A percentile compares a stretch with the other conserved stretches of the same genome.
Conservation (phyloP, 1,284 basidiomycete genomes). For the Schizopora paradoxa region DNA sequence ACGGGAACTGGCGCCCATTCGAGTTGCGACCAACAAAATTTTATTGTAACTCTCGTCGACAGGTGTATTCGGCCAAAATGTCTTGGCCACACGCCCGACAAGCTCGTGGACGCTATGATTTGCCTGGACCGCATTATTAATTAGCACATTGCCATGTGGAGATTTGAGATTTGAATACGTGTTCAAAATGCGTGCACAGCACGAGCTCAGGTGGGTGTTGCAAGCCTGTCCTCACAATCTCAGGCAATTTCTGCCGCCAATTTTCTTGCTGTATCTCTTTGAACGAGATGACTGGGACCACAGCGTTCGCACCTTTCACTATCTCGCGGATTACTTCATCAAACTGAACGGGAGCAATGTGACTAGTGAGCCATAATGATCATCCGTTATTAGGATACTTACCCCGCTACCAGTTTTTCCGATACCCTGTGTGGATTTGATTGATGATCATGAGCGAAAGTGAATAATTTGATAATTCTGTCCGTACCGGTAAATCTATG, state of each 20-base stretch:
- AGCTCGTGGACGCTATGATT: too few species aligned
- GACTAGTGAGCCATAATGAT: too few species aligned
- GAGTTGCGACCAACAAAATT: neutral
- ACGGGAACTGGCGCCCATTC: neutral
- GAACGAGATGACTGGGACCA: neutral
- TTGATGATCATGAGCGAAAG: neutral
- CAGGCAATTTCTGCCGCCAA: neutral
- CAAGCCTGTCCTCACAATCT: neutral
- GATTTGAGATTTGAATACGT: neutral
- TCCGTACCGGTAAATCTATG: neutral
- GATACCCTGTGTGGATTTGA: too few species aligned
- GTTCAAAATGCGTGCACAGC: neutral
- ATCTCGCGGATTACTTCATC: neutral
- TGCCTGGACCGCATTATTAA: too few species aligned
- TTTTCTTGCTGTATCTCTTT: neutral
- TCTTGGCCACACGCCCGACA: neutral
- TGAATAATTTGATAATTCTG: neutral
- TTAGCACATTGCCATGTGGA: too few species aligned
- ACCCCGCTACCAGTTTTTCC: neutral
- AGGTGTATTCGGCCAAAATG: neutral
- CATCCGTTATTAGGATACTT: too few species aligned
- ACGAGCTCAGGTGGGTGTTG: neutral
- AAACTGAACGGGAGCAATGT: too few species aligned
- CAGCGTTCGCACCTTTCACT: neutral
- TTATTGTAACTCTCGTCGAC: neutral